Percentiles rank a stretch among this genome's conserved stretches.
Evolutionary conservation across 345 rosid genomes (phyloP).

Genomic region (Citrus sinensis): DVS_A1.0 CM039162.1:26644001-26644500

Average conservation of each 20-base stretch:
- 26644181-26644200: conserved; percentile 86
- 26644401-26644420: conserved; percentile 62
- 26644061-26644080: neutral
- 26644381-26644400: conserved; percentile 80
- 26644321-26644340: neutral
- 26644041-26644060: neutral
- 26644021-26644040: neutral
- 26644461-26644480: conserved; percentile 59
- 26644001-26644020: neutral
- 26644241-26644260: conserved; percentile 94
- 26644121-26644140: conserved; percentile 57
- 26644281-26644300: neutral
- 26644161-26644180: conserved; percentile 95
- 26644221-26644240: conserved; percentile 92
- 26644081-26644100: conserved; percentile 76
- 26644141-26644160: conserved; percentile 98
- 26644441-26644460: conserved; percentile 87
- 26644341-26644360: conserved; percentile 34
- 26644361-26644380: conserved; percentile 94
- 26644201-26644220: conserved; percentile 76
- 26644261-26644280: neutral
- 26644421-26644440: conserved; percentile 73
- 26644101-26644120: conserved; percentile 68
- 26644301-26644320: neutral
- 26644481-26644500: conserved; percentile 84